Conservation (phyloP, 106 monocot genomes). For the Ottelia alismoides region DNA sequence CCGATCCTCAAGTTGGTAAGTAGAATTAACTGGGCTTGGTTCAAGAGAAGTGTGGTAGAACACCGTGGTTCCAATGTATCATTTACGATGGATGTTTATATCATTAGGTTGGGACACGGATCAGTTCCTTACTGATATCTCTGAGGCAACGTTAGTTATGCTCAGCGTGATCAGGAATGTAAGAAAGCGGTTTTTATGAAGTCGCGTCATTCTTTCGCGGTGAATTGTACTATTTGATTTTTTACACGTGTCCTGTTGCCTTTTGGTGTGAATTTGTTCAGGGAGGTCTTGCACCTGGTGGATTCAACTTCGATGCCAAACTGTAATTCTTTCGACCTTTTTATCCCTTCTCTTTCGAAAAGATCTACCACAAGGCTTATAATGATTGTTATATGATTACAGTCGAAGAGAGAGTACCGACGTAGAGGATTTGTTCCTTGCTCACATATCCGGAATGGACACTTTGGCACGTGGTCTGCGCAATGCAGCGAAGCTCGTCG, state of each 20-base stretch:
- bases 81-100: too few species aligned
- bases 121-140: slow-evolving; percentile 86
- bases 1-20: slow-evolving; percentile 93
- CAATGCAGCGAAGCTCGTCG: slow-evolving; percentile 75
- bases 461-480: slow-evolving; percentile 95
- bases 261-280: slow-evolving; percentile 9
- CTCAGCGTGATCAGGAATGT: slow-evolving; percentile 92
- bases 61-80: background rate
- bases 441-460: slow-evolving; percentile 96
- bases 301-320: slow-evolving; percentile 99
- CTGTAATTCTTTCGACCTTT: slow-evolving; percentile 44
- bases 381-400: background rate
- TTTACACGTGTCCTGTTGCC: background rate
- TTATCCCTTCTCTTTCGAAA: background rate
- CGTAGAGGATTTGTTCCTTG: slow-evolving; percentile 87
- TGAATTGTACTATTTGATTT: too few species aligned
- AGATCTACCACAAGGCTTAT: background rate
- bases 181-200: slow-evolving; percentile 6
- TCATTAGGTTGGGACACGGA: slow-evolving; percentile 99
- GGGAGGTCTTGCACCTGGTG: slow-evolving; percentile 97
- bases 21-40: background rate
- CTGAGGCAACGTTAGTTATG: slow-evolving; percentile 92
- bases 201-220: too few species aligned
- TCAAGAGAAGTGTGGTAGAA: background rate
- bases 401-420: slow-evolving; percentile 97